Evolutionary conservation across 140 eudicot genomes (phyloP).

Genomic region (Stevia rebaudiana): DNA sequence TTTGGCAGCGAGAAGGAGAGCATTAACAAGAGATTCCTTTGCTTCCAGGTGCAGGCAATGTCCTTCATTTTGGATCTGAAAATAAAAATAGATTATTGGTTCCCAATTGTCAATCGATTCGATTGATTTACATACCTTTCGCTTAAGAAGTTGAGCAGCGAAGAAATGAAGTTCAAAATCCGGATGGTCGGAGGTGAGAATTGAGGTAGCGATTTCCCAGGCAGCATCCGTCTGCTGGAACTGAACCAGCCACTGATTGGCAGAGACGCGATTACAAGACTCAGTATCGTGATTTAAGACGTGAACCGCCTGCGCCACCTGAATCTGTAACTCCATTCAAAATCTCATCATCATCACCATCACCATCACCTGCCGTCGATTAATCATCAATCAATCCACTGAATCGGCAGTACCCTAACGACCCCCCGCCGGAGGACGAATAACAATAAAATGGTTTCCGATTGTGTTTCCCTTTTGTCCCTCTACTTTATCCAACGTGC

Average conservation of each 20-base stretch:
- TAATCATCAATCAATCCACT: no score
- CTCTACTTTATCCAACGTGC: not conserved
- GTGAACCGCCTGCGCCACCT: constrained; percentile 88
- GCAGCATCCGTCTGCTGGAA: constrained; percentile 86
- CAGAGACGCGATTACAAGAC: constrained; percentile 88
- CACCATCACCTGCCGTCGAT: not conserved
- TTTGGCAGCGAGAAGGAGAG: constrained; percentile 79
- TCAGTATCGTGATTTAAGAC: constrained; percentile 79
- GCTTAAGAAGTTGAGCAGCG: constrained; percentile 91
- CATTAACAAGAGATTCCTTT: constrained; percentile 72
- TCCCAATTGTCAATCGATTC: no score
- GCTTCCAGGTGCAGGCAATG: constrained; percentile 60
- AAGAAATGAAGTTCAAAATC: constrained; percentile 77
- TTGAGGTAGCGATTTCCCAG: constrained; percentile 84
- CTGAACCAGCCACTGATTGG: constrained; percentile 94
- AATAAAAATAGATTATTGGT: no score
- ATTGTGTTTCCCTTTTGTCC: not conserved
- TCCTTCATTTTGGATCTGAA: constrained; percentile 87
- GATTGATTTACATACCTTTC: no score
- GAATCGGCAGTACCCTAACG: not conserved
- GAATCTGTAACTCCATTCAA: constrained; percentile 62
- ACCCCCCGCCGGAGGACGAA: not conserved
- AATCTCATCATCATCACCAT: not conserved
- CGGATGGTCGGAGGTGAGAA: constrained; percentile 53
- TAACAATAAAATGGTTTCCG: not conserved